phyloP scores from a whole-genome alignment of 2,329 filamentous ascomycete species.

The Aschersonia sp. region DNA sequence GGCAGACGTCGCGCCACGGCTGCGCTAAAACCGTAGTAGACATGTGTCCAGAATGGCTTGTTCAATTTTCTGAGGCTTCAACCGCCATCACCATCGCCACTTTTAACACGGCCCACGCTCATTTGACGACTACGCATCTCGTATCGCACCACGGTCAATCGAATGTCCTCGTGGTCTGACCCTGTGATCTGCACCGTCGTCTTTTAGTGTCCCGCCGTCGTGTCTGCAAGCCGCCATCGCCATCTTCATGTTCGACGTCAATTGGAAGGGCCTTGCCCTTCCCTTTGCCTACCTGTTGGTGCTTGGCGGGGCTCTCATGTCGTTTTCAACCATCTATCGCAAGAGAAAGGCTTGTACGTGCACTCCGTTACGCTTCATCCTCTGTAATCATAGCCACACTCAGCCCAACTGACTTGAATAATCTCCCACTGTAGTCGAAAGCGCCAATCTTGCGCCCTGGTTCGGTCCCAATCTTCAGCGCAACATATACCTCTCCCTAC shows the following conservation, averaged over 20 bases:
- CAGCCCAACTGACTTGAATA: background rate
- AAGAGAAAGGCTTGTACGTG: constrained; percentile 73
- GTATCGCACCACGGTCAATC: background rate
- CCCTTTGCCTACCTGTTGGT: constrained; percentile 84
- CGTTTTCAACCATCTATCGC: constrained; percentile 86
- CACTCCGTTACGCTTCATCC: background rate
- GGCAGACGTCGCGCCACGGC: too few species aligned
- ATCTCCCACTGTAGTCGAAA: constrained; percentile 40
- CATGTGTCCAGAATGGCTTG: constrained; percentile 7
- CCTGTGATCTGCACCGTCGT: background rate
- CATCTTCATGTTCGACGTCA: constrained; percentile 21
- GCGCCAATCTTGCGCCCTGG: constrained; percentile 83
- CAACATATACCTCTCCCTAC: constrained; percentile 85
- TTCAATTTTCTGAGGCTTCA: too few species aligned
- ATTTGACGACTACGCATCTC: background rate
- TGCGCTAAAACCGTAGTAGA: background rate
- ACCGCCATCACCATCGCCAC: too few species aligned
- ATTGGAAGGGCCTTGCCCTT: constrained; percentile 76
- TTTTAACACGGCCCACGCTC: background rate
- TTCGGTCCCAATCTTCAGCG: constrained; percentile 83
- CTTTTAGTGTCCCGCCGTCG: background rate
- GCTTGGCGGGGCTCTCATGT: constrained; percentile 74
- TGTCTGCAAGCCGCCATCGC: background rate
- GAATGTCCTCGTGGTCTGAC: too few species aligned
- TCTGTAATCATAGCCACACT: background rate